Evolutionary conservation across 164 flowering plant genomes (phyloP), one percentile per base, ranked within the genome.

Genomic region (Taxillus chinensis): DNA sequence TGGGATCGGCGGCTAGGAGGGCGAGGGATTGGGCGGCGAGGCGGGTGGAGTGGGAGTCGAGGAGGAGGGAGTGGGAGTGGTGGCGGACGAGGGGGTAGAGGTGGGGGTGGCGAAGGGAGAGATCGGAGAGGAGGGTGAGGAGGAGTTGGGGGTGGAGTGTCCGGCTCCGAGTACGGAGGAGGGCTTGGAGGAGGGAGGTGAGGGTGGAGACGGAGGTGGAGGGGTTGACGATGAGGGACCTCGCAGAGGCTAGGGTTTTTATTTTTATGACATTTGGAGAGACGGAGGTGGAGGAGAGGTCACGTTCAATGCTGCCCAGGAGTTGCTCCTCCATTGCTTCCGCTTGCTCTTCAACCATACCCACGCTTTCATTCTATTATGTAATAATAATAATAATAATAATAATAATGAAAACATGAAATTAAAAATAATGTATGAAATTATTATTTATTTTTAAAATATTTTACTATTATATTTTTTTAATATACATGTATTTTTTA

Each of bases 151-250:
- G 53, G 43, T 76, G 56, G 50, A 40, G 62, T 11, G 27, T 55
- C 54, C 55, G 59, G 52, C 64, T 69, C 2, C 27, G 27, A 27
- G 0, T 27, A 27, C 27, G 27, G 60, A 78, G 82, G 58, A 88
- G 78, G 67, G 82, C 71, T 72, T 79, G 67, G 59, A 78, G 46
- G 62, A 81, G 49, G 7, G 73, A 42, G 43, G 80, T 67, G 55
- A 80, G 61, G 12, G 79, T 79, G 39, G 73, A 42, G 27, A 58
- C 61, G 63, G 89, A 74, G 42, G 91, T 83, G 54, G 78, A 69
- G 15, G 84, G 77, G 62, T 79, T 83, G 64, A 72, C 27, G 61
- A 84, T 73, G 66, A 88, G 86, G 38, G 95, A 71, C 15, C 81
- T 70, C 3, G 72, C 17, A 5, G 79, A 72, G 38, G 79, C 71